Evolutionary conservation across 2,329 filamentous ascomycete species (phyloP).

Genomic region (Fusarium proliferatum): DNA sequence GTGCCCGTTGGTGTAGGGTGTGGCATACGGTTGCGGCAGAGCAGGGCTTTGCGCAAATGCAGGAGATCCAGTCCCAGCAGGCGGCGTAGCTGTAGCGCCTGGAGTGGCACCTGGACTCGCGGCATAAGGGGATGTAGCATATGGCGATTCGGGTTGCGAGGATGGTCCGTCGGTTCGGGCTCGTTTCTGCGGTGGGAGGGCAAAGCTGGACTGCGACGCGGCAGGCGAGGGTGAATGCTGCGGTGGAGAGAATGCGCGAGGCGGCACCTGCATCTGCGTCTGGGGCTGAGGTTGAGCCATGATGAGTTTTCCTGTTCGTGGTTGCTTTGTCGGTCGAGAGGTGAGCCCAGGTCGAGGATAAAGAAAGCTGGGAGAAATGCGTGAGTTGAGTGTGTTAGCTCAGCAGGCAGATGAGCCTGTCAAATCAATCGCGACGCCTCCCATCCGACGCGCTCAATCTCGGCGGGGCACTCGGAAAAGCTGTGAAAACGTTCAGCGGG

Average conservation of each 20-base stretch:
- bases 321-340: conserved; percentile 8
- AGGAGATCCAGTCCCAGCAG: conserved; percentile 52
- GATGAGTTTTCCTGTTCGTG: conserved; percentile 9
- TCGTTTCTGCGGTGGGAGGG: conserved; percentile 77
- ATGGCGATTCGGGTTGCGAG: conserved; percentile 75
- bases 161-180: conserved; percentile 67
- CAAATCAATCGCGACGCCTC: conserved; percentile 57
- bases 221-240: conserved; percentile 71
- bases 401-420: conserved; percentile 63
- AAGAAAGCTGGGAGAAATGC: conserved; percentile 25
- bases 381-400: conserved; percentile 43
- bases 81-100: conserved; percentile 54
- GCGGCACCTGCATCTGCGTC: conserved; percentile 55
- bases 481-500: conserved; percentile 9
- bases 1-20: conserved; percentile 55
- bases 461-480: conserved; percentile 28
- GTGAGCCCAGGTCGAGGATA: conserved; percentile 14
- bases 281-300: conserved; percentile 71
- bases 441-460: conserved; percentile 57
- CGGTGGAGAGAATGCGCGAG: conserved; percentile 70
- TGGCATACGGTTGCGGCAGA: conserved; percentile 48
- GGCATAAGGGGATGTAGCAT: conserved; percentile 63
- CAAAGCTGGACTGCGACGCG: conserved; percentile 63
- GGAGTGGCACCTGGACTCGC: conserved; percentile 60
- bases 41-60: conserved; percentile 50